A percentile compares a stretch with the other conserved stretches of the same genome.
Evolutionary conservation across 2,329 filamentous ascomycete species (phyloP).

Genomic region (Pseudocercospora fijiensis): DNA sequence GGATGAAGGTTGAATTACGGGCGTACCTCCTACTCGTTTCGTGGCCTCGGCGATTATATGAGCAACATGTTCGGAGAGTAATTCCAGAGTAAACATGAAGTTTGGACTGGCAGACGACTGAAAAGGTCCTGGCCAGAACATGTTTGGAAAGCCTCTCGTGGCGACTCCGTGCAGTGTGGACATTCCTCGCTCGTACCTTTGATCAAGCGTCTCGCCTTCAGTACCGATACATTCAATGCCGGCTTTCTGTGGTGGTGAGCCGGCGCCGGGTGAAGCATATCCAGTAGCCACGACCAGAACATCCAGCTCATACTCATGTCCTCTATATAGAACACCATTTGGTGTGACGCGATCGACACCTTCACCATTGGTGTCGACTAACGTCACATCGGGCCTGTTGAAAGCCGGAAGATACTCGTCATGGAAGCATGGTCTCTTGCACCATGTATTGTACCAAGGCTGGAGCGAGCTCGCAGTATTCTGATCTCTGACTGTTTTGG

Average conservation of each 20-base stretch:
- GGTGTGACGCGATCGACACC: slow-evolving; percentile 51
- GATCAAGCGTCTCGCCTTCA: slow-evolving; percentile 45
- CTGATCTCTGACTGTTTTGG: slow-evolving; percentile 55
- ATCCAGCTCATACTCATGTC: slow-evolving; percentile 51
- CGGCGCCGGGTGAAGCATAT: slow-evolving; percentile 37
- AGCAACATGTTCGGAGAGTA: slow-evolving; percentile 45
- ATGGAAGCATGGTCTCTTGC: slow-evolving; percentile 57
- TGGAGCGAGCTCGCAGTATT: slow-evolving; percentile 55
- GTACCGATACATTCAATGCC: slow-evolving; percentile 42
- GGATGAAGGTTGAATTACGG: slow-evolving; percentile 47
- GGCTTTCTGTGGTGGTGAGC: slow-evolving; percentile 34
- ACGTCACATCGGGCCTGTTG: slow-evolving; percentile 58
- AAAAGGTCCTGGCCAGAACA: slow-evolving; percentile 50
- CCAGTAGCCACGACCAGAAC: slow-evolving; percentile 51
- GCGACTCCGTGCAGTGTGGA: slow-evolving; percentile 55
- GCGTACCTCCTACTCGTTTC: slow-evolving; percentile 28
- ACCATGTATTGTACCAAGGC: slow-evolving; percentile 61
- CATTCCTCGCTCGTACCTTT: slow-evolving; percentile 45
- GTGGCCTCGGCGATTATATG: slow-evolving; percentile 45
- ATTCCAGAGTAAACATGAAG: slow-evolving; percentile 41
- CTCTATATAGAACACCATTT: slow-evolving; percentile 51
- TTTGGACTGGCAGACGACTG: slow-evolving; percentile 40
- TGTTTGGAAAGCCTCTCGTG: slow-evolving; percentile 55
- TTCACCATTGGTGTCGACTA: slow-evolving; percentile 60
- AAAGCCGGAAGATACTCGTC: slow-evolving; percentile 50